phyloP scores from a whole-genome alignment of 1,284 basidiomycete genomes.

The Testicularia cyperi region DNA sequence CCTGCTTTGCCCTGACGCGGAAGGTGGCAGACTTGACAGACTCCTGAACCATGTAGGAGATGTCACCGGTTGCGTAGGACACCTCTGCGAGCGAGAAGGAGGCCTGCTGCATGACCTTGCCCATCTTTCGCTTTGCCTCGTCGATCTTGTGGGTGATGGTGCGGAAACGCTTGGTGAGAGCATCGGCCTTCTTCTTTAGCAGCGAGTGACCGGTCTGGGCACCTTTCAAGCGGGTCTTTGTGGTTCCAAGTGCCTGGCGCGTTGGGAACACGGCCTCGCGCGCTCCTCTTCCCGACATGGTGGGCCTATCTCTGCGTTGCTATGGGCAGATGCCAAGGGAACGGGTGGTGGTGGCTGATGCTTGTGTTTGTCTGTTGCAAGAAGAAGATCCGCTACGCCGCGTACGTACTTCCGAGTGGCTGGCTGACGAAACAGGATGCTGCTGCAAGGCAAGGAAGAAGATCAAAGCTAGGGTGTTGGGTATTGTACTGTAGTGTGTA shows the following conservation, averaged over 20 bases:
- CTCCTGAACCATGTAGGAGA: slow-evolving; percentile 72
- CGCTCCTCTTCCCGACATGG: slow-evolving; percentile 84
- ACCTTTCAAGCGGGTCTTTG: slow-evolving; percentile 88
- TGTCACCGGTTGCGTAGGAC: slow-evolving; percentile 88
- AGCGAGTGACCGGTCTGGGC: slow-evolving; percentile 97
- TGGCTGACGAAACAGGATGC: no score
- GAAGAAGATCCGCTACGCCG: no score
- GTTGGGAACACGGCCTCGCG: slow-evolving; percentile 86
- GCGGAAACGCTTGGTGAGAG: slow-evolving; percentile 86
- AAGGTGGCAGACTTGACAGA: slow-evolving; percentile 75
- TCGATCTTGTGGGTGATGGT: slow-evolving; percentile 66
- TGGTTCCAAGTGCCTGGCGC: slow-evolving; percentile 73
- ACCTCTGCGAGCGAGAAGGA: slow-evolving; percentile 99
- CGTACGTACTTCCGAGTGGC: no score
- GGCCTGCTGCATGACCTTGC: slow-evolving; percentile 94
- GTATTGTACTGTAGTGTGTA: no score
- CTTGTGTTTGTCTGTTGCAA: no score
- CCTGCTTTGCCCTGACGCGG: slow-evolving; percentile 89
- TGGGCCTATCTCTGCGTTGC: slow-evolving; percentile 1
- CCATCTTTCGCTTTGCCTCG: slow-evolving; percentile 99
- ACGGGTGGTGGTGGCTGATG: background rate
- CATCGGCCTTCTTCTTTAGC: slow-evolving; percentile 95
- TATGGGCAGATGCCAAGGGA: background rate
- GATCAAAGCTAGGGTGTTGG: no score
- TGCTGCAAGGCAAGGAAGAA: no score